Evolutionary conservation across 208 protist genomes (phyloP).

Genomic region (Crithidia expoeki): DNA sequence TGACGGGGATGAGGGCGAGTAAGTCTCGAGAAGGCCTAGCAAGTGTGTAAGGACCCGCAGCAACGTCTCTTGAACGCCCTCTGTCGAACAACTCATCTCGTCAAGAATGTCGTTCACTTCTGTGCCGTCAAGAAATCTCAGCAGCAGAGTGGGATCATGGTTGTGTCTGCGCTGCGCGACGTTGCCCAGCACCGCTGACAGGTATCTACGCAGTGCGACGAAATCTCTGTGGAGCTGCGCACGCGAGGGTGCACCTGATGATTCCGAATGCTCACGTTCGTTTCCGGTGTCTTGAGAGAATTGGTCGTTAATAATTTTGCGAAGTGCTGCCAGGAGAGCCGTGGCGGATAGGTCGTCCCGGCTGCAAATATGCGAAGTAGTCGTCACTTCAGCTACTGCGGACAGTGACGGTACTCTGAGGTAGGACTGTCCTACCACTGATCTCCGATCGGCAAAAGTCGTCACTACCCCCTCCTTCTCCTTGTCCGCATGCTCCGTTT

Average conservation of each 20-base stretch:
- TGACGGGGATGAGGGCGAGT: neutral
- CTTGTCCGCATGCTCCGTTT: too few species aligned
- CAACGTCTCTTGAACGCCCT: neutral
- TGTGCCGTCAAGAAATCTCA: neutral
- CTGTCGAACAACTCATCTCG: neutral
- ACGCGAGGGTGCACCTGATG: neutral
- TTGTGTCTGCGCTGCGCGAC: conserved; percentile 5
- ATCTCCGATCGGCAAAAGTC: neutral
- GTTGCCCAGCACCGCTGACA: conserved; percentile 11
- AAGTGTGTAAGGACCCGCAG: neutral
- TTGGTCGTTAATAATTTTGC: too few species aligned
- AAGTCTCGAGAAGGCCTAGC: neutral
- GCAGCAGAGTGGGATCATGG: neutral
- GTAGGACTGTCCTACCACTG: too few species aligned
- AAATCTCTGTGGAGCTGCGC: conserved; percentile 2
- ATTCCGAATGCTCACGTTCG: neutral
- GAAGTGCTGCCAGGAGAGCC: neutral
- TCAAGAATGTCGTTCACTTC: neutral
- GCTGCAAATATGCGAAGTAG: neutral
- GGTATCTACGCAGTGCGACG: conserved; percentile 8
- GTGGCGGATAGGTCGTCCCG: neutral
- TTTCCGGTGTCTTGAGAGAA: neutral
- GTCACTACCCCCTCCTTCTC: conserved; percentile 12
- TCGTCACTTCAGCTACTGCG: too few species aligned
- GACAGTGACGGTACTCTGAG: too few species aligned